Evolutionary conservation across 768 basidiomycete genomes (phyloP).

Genomic region (Sistotremastrum suecicum): DNA sequence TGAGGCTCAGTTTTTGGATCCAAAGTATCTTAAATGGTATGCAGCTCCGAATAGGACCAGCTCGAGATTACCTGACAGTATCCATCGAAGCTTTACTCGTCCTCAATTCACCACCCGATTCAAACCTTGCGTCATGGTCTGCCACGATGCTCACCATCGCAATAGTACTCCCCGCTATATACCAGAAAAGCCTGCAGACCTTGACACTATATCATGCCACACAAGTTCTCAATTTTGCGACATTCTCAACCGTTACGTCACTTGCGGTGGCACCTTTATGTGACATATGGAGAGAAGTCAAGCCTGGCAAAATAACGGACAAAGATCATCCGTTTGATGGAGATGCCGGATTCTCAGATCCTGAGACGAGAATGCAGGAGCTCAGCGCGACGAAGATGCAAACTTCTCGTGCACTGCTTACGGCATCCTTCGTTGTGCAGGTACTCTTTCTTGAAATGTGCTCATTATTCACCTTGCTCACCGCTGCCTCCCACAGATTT

Average conservation of each 20-base stretch:
- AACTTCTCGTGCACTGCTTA: too few relatives aligned
- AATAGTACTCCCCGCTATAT: slow-evolving; percentile 4
- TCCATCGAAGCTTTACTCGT: too few relatives aligned
- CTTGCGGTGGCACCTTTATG: slow-evolving; percentile 7
- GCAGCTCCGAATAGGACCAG: too few relatives aligned
- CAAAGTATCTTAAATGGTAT: too few relatives aligned
- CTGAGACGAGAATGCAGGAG: not conserved
- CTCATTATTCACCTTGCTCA: too few relatives aligned
- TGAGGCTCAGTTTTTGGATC: too few relatives aligned
- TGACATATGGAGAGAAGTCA: slow-evolving; percentile 1
- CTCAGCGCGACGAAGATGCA: not conserved
- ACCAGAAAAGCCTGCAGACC: slow-evolving; percentile 1
- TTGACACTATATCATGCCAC: slow-evolving; percentile 6
- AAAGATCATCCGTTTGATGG: too few relatives aligned
- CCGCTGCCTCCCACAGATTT: not conserved
- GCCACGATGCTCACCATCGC: slow-evolving; percentile 3
- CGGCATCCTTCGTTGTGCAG: too few relatives aligned
- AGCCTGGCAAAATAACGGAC: too few relatives aligned
- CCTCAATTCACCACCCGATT: too few relatives aligned
- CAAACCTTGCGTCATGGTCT: slow-evolving; percentile 1
- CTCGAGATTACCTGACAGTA: too few relatives aligned
- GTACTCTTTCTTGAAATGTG: not conserved
- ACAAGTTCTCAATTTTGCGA: slow-evolving; percentile 7
- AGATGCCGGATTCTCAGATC: not conserved
- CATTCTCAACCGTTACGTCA: slow-evolving; percentile 3